phyloP scores from a whole-genome alignment of 2,329 filamentous ascomycete genomes.

The Calonectria honghensis region DNA sequence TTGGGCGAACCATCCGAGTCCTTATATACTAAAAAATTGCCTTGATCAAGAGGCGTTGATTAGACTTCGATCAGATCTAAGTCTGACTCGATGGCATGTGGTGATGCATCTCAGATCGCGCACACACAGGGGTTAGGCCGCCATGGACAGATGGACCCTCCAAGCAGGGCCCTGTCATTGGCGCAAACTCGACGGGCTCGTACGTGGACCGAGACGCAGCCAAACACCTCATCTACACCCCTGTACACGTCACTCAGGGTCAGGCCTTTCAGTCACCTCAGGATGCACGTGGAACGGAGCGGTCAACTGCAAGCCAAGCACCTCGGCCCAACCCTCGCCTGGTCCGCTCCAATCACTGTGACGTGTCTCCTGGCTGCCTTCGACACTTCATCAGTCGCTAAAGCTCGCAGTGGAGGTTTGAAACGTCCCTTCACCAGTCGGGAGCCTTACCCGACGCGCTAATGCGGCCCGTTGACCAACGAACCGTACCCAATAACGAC shows the following conservation, averaged over 20 bases:
- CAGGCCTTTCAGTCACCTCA: not conserved
- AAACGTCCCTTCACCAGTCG: not conserved
- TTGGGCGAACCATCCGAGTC: not conserved
- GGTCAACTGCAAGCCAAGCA: not conserved
- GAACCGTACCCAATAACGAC: not conserved
- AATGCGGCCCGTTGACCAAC: not conserved
- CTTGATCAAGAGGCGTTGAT: not conserved
- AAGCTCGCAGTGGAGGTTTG: not conserved
- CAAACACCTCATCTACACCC: not conserved
- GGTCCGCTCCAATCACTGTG: slow-evolving; percentile 1
- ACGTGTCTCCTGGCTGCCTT: not conserved
- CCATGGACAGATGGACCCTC: not conserved
- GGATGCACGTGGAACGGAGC: not conserved
- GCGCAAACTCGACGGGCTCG: not conserved
- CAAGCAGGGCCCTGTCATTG: not conserved
- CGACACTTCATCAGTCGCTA: not conserved
- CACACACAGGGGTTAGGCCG: not conserved
- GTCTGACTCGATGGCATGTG: not conserved
- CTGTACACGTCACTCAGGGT: not conserved
- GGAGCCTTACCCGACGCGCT: not conserved
- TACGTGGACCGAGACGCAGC: not conserved
- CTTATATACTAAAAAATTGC: not conserved
- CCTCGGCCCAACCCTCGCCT: not conserved
- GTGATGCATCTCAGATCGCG: not conserved
- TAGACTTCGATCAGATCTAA: not conserved